phyloP scores from a whole-genome alignment of 805 yeast species.

The Saturnispora silvae region DNA sequence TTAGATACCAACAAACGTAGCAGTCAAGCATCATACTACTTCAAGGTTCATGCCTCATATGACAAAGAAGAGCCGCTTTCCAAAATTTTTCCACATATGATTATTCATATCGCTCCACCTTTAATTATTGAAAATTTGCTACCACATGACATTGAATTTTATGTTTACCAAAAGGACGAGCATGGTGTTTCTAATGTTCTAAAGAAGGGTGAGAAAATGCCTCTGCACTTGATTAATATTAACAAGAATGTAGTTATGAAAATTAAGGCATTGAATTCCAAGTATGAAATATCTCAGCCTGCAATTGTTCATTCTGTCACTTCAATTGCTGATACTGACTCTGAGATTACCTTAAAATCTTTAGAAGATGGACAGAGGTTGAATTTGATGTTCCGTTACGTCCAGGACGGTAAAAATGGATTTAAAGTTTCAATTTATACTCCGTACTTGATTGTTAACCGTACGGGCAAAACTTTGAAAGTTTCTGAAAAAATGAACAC shows the following conservation, averaged over 20 bases:
- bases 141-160: slow-evolving; percentile 70
- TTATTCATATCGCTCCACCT: slow-evolving; percentile 70
- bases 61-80: slow-evolving; percentile 62
- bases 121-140: slow-evolving; percentile 72
- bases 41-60: slow-evolving; percentile 61
- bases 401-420: slow-evolving; percentile 42
- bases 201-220: slow-evolving; percentile 53
- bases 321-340: slow-evolving; percentile 19
- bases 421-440: slow-evolving; percentile 61
- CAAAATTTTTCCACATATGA: slow-evolving; percentile 75
- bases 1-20: no score
- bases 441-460: slow-evolving; percentile 76
- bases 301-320: slow-evolving; percentile 58
- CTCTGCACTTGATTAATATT: slow-evolving; percentile 71
- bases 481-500: slow-evolving; percentile 48
- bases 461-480: slow-evolving; percentile 58
- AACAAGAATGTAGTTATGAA: slow-evolving; percentile 48
- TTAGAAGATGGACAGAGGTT: slow-evolving; percentile 60
- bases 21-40: slow-evolving; percentile 34
- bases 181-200: slow-evolving; percentile 58
- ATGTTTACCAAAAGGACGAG: slow-evolving; percentile 65
- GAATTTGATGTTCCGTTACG: slow-evolving; percentile 55
- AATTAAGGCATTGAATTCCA: slow-evolving; percentile 52
- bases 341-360: slow-evolving; percentile 36
- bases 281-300: slow-evolving; percentile 56